These are phyloP conservation scores for Aspergillus sp. DNA, from an alignment of 2,329 filamentous ascomycete species.

Conservation along the genomic window DNA sequence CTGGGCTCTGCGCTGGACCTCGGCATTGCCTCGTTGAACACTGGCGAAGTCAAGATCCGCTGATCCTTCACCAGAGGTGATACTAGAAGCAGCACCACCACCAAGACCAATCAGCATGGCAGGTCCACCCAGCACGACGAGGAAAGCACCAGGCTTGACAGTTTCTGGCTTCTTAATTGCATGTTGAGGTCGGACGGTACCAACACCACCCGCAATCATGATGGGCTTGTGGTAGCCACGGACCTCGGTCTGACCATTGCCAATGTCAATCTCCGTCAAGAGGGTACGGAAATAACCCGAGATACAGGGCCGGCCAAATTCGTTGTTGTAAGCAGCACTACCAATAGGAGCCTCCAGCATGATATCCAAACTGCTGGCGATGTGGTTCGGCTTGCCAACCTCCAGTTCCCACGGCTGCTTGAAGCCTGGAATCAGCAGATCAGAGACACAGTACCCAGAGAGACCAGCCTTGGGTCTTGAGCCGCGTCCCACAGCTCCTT, in stretches of 20 bases:
- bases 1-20: slow-evolving; percentile 92
- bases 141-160: slow-evolving; percentile 82
- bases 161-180: slow-evolving; percentile 78
- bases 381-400: slow-evolving; percentile 84
- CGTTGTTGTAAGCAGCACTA: slow-evolving; percentile 94
- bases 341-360: slow-evolving; percentile 98
- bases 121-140: slow-evolving; percentile 90
- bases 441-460: slow-evolving; percentile 91
- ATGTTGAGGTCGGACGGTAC: slow-evolving; percentile 85
- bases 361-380: slow-evolving; percentile 91
- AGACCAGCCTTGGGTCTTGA: slow-evolving; percentile 92
- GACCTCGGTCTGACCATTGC: slow-evolving; percentile 65
- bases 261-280: slow-evolving; percentile 65
- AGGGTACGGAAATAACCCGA: slow-evolving; percentile 90
- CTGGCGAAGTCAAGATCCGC: slow-evolving; percentile 95
- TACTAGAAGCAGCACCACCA: slow-evolving; percentile 90
- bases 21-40: slow-evolving; percentile 94
- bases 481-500: slow-evolving; percentile 89
- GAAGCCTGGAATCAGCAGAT: slow-evolving; percentile 83
- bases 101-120: slow-evolving; percentile 98
- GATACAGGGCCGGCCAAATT: slow-evolving; percentile 88
- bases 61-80: slow-evolving; percentile 81
- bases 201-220: slow-evolving; percentile 95
- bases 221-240: slow-evolving; percentile 97
- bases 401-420: slow-evolving; percentile 87